Base-by-base conservation (phyloP, 2,329 filamentous ascomycete genomes). In the Aaosphaeria arxii region DNA sequence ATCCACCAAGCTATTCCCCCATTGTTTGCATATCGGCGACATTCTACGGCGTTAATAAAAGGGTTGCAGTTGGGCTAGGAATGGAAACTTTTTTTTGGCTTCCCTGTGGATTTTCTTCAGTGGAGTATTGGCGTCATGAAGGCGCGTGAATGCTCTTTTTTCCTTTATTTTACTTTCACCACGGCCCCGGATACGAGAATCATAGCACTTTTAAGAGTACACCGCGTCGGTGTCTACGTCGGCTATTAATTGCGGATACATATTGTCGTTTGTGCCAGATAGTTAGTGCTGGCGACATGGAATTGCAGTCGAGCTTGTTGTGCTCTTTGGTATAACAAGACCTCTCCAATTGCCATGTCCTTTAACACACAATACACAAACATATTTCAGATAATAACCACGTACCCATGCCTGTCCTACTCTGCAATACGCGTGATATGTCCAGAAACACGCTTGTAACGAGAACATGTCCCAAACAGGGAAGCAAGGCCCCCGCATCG, bases 11-110 rank as follows among this genome's bases (percentile, higher is more conserved):
- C n/a, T 9, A 9, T n/a, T 49, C 47, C 46, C 49, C 64, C 62
- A 59, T 63, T 63, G 64, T 62, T 59, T 64, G 62, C 66, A 67
- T 65, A 58, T 67, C 60, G 65, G 62, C 55, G 56, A 13, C 43
- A 46, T 44, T 56, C 53, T 42, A 54, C 59, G 64, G 66, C 65
- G 66, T 69, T 66, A 62, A 62, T 64, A 64, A 64, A 61, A 51
- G 55, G 57, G 53, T 56, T 61, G 49, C 62, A 57, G 47, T 64
- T 63, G 58, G 17, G 57, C 56, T 65, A 58, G 49, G 44, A 11
- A 42, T 43, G 48, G 17, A 24, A 24, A 24, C 17, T 24, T 24
- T 24, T 24, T 53, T 57, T 50, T 55, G 31, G 33, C 33, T 36
- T 36, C n/a, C 9, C 33, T 36, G 17, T 24, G 17, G 17, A 24